phyloP scores from a whole-genome alignment of 148 eudicot species.

The Vaccinium macrocarpon region DNA sequence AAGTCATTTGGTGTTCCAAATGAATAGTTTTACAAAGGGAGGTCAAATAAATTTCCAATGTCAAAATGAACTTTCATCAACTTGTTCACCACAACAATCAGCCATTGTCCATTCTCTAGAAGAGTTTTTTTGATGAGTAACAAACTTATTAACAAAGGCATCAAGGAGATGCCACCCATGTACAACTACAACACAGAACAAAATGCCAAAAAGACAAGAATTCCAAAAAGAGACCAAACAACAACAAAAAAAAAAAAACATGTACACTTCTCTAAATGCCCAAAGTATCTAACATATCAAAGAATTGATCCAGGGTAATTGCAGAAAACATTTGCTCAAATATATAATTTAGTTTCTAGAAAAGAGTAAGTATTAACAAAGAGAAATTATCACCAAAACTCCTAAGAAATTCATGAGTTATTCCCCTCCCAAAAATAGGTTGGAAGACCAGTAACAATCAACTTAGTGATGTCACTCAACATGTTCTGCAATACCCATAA shows the following conservation, averaged over 20 bases:
- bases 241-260: no score
- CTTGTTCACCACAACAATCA: neutral
- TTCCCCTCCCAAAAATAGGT: neutral
- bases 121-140: neutral
- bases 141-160: no score
- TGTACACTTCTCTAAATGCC: no score
- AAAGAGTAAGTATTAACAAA: neutral
- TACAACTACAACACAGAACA: no score
- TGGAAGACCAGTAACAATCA: neutral
- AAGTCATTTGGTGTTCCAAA: constrained; percentile 1
- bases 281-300: no score
- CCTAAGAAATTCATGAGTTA: neutral
- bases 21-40: neutral
- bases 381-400: neutral
- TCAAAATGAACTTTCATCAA: neutral
- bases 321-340: neutral
- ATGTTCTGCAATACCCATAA: neutral
- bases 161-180: no score
- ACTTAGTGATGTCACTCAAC: neutral
- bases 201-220: no score
- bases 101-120: neutral
- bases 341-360: neutral
- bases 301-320: neutral
- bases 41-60: neutral
- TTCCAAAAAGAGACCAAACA: no score